These are phyloP conservation scores for Acacia pycnantha DNA, from an alignment of 331 rosid genomes.

Conservation along the genomic window DNA sequence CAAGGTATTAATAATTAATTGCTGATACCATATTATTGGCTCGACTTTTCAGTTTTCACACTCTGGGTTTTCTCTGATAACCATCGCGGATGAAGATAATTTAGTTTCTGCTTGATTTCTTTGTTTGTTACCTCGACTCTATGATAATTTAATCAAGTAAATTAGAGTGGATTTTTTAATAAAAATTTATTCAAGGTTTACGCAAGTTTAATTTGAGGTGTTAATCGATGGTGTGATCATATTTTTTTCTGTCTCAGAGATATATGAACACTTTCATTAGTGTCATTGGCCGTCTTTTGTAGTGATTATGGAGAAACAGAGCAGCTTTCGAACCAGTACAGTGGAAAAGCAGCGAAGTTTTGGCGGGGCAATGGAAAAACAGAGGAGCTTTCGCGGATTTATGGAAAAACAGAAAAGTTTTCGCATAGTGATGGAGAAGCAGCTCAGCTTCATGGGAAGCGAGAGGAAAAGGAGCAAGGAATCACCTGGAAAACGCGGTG, in stretches of 20 bases:
- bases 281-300: slow-evolving; percentile 8
- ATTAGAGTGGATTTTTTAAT: neutral
- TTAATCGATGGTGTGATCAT: slow-evolving; percentile 17
- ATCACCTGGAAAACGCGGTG: slow-evolving; percentile 96
- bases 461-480: slow-evolving; percentile 80
- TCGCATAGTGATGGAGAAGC: slow-evolving; percentile 94
- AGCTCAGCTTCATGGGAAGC: slow-evolving; percentile 82
- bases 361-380: slow-evolving; percentile 65
- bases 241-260: neutral
- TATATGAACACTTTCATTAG: slow-evolving; percentile 6
- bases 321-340: slow-evolving; percentile 35
- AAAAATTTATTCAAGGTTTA: neutral
- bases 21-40: neutral
- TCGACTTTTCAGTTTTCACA: neutral
- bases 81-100: neutral
- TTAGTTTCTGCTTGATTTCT: slow-evolving; percentile 1
- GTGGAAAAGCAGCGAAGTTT: slow-evolving; percentile 80
- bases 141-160: neutral
- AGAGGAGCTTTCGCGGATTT: slow-evolving; percentile 81
- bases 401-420: slow-evolving; percentile 96
- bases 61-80: slow-evolving; percentile 8
- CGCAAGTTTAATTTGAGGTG: neutral
- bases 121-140: neutral
- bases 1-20: slow-evolving; percentile 17
- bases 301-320: slow-evolving; percentile 51